phyloP scores from a whole-genome alignment of 176 grass and related monocot genomes.

The Areca catechu region DNA sequence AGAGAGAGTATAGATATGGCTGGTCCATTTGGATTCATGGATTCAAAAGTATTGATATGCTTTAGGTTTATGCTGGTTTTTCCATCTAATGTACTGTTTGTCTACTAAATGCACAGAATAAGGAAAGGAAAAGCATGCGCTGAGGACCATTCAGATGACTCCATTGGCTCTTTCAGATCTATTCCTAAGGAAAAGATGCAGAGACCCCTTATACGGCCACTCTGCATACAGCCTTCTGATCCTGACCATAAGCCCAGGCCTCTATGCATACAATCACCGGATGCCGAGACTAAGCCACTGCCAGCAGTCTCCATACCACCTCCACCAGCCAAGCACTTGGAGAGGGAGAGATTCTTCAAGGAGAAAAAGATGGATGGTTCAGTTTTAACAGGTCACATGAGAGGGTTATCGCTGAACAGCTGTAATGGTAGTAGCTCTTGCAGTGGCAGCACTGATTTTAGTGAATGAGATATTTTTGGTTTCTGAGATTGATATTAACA shows the following conservation, averaged over 20 bases:
- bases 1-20: too few species aligned
- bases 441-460: constrained; percentile 74
- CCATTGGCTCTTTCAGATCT: constrained; percentile 30
- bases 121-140: constrained; percentile 82
- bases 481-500: constrained; percentile 5
- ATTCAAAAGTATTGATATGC: too few species aligned
- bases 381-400: constrained; percentile 43
- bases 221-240: constrained; percentile 37
- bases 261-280: constrained; percentile 24
- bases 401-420: constrained; percentile 51
- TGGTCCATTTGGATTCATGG: too few species aligned
- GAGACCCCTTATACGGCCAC: constrained; percentile 45
- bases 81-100: too few species aligned
- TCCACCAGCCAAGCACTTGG: constrained; percentile 51
- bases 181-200: constrained; percentile 67
- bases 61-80: too few species aligned
- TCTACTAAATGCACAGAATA: constrained; percentile 28
- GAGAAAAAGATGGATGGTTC: constrained; percentile 51
- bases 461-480: constrained; percentile 28
- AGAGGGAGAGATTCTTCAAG: constrained; percentile 71
- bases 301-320: constrained; percentile 43
- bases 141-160: constrained; percentile 38
- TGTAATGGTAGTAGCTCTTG: constrained; percentile 56
- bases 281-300: constrained; percentile 22
- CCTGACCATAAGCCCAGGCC: constrained; percentile 20